A percentile compares a stretch with the other conserved stretches of the same genome.
These are phyloP conservation scores for Candida smagusa DNA, from an alignment of 1,139 yeast species.

Conservation along the genomic window DNA sequence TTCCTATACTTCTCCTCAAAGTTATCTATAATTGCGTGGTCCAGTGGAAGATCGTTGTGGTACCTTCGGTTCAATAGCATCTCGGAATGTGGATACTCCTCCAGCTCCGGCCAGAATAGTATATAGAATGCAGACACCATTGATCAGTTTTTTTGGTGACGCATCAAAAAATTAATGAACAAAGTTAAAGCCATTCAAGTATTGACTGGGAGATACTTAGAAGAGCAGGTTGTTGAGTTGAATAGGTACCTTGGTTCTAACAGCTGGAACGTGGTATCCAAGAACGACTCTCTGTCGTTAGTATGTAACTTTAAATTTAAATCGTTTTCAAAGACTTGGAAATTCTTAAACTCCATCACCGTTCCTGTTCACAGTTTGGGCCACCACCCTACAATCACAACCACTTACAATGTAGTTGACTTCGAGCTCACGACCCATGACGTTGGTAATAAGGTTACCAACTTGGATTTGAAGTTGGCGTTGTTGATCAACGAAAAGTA, in stretches of 20 bases:
- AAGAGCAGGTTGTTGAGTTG: conserved; percentile 11
- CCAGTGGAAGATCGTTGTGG: conserved; percentile 31
- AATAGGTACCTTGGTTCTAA: conserved; percentile 8
- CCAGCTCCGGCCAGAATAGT: conserved; percentile 32
- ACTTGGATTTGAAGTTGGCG: conserved; percentile 61
- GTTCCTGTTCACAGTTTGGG: conserved; percentile 56
- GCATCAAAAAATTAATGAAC: not conserved
- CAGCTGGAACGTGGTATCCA: conserved; percentile 15
- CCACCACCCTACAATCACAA: conserved; percentile 73
- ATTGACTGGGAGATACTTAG: conserved; percentile 9
- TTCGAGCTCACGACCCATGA: conserved; percentile 71
- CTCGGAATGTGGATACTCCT: conserved; percentile 31
- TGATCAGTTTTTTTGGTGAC: not conserved
- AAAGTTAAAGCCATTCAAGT: conserved; percentile 1
- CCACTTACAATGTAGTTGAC: conserved; percentile 59
- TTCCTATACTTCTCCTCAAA: conserved; percentile 26
- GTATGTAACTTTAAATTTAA: conserved; percentile 37
- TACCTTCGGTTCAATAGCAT: conserved; percentile 36
- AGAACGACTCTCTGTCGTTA: conserved; percentile 8
- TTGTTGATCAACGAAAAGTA: conserved; percentile 36
- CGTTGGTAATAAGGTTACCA: conserved; percentile 48
- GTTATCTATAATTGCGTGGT: conserved; percentile 20
- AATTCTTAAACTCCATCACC: conserved; percentile 59
- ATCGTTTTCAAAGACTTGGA: conserved; percentile 61
- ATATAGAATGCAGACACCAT: conserved; percentile 43